Base-by-base conservation (phyloP, 2,329 filamentous ascomycete genomes). In the Plectosphaerella plurivora region DNA sequence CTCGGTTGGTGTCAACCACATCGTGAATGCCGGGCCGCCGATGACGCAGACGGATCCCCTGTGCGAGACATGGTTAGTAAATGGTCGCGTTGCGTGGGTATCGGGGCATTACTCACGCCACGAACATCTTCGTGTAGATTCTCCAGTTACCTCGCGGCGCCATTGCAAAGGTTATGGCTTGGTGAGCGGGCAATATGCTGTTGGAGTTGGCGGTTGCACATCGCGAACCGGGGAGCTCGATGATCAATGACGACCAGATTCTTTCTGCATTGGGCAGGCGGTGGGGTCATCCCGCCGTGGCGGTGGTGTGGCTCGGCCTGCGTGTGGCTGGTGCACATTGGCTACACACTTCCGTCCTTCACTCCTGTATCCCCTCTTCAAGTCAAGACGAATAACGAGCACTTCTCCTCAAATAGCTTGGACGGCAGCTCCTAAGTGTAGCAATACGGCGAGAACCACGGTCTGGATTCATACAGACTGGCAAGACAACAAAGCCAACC, bases 21-120 rank as follows among this genome's bases (percentile, higher is more conserved):
- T 82, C 44, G 93, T 88, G 50, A 97, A 74, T 15, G 88, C 87
- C 22, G 94, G 94, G 4, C 94, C 94, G 50, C 94, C 94, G 54
- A 97, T 78, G 63, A 84, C 86, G 61, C 94, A 77, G 46, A 78
- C 70, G 42, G 76, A 78, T 61, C 89, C 89, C 54, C 92, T 97
- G 62, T 57, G 51, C 22, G 47, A 37, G 33, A 14, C 36, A 59
- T 24, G 55, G 60, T 54, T 12, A 55, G 50, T 50, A 18, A 18
- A 10, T 42, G 24, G 36, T 45, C 35, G 28, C 28, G 28, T 9
- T 39, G 39, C 37, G 35, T 42, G 39, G 50, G 50, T 42, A 45
- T 25, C 45, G 35, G 4, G 44, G 52, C 52, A 39, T 46, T 49
- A 69, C 84, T 73, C 75, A 92, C 89, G 77, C 82, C 50, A 75